Evolutionary conservation across 2,329 filamentous ascomycete genomes (phyloP), one percentile per base, ranked within the genome.

Genomic region (Emydomyces testavorans): DNA sequence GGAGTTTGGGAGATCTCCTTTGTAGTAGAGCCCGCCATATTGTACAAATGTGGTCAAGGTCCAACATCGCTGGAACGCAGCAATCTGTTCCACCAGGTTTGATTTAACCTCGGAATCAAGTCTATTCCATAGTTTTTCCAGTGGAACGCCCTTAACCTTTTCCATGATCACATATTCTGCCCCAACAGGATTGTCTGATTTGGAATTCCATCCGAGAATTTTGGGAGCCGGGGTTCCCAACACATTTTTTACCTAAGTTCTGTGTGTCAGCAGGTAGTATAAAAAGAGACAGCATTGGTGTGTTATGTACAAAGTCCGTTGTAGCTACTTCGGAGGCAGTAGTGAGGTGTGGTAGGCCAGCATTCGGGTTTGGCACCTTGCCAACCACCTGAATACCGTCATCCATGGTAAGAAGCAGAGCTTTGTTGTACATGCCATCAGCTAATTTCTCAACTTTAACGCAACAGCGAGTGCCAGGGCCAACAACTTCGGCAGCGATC

Each of bases 41-140:
- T 26, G 15, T 2, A 20, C 21, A 24, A 51, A 51, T 2, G 45
- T 40, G 53, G 60, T 15, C 24, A 53, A 34, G 2, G 13, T 36
- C 39, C 56, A 57, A 36, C 55, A 53, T 29, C 48, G 56, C 41
- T 57, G 56, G 11, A 62, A 47, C 45, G 61, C 49, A 37, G 59
- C 41, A 4, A 65, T 48, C 48, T 57, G 51, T 32, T 56, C 49
- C 23, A 58, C 55, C n/a, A 58, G 41, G 55, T 54, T 47, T 48
- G 51, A 38, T 38, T 38, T 38, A 10, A 38, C 16, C 16, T 38
- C 35, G 35, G 20, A 38, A 38, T 15, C 35, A 10, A 38, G 16
- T 15, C 21, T 38, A 38, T 20, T 15, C 35, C 35, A 38, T 8
- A 32, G 4, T 11, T 7, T 32, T 32, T n/a, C 29, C 11, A 32